A percentile compares a stretch with the other conserved stretches of the same genome.
phyloP scores from a whole-genome alignment of 2,329 filamentous ascomycete genomes.

The Paecilomyces niveus region DNA sequence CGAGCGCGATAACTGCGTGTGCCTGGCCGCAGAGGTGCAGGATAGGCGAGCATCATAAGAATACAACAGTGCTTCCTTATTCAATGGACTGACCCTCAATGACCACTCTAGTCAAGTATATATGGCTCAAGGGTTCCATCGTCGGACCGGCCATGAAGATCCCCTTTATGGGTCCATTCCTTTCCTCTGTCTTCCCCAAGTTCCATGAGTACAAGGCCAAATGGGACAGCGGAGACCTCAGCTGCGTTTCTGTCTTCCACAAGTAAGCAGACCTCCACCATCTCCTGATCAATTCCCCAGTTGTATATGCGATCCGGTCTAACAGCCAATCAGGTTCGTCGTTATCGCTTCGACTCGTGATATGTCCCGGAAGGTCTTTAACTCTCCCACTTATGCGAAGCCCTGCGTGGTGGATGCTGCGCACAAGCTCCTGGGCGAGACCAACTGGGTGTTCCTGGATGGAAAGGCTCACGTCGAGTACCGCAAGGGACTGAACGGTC shows the following conservation, averaged over 20 bases:
- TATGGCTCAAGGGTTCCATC: slow-evolving; percentile 68
- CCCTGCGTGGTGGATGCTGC: slow-evolving; percentile 94
- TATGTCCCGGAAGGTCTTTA: slow-evolving; percentile 94
- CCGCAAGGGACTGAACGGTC: slow-evolving; percentile 88
- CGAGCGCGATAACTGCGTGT: background rate
- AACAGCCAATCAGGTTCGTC: slow-evolving; percentile 62
- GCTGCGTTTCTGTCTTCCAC: slow-evolving; percentile 98
- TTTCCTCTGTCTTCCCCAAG: slow-evolving; percentile 84
- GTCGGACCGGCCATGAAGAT: slow-evolving; percentile 68
- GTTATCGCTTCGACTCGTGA: slow-evolving; percentile 93
- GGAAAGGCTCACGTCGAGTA: slow-evolving; percentile 94
- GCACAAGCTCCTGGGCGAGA: slow-evolving; percentile 81
- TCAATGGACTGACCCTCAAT: slow-evolving; percentile 2
- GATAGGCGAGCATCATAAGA: background rate
- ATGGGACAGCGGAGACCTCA: slow-evolving; percentile 84
- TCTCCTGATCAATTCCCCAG: background rate
- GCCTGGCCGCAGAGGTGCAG: background rate
- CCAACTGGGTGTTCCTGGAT: slow-evolving; percentile 97
- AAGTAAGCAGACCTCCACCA: slow-evolving; percentile 56
- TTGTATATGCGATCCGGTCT: background rate
- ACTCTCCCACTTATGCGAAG: slow-evolving; percentile 85
- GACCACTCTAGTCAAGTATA: slow-evolving; percentile 58
- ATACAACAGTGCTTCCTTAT: background rate
- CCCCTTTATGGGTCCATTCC: slow-evolving; percentile 90
- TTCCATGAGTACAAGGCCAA: slow-evolving; percentile 88